Base-by-base conservation (phyloP, 257 asterid genomes). In the Solanum corneliomulleri region DNA sequence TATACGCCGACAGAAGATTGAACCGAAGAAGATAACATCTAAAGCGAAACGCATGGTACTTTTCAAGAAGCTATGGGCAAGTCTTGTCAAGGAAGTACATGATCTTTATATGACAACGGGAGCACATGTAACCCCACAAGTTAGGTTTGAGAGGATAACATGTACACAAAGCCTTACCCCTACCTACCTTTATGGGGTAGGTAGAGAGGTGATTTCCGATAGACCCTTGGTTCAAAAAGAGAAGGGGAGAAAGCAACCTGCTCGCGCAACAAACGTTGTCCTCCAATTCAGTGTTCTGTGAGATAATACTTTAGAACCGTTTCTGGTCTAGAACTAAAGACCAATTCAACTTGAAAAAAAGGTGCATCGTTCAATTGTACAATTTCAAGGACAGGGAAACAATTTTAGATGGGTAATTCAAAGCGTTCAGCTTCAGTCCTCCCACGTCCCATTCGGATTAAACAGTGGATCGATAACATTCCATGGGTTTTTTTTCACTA, bases 361-460 rank as follows among this genome's bases (percentile, higher is more conserved):
- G 76, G 66, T 66, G 77, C 87, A 84, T 87, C 71, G 89, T 90
- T 77, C 82, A 87, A 92, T 88, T 89, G 88, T 91, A 91, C 92
- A 94, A 88, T 90, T 89, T 83, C 66, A 83, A 88, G 86, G 68
- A 85, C 52, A 89, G 60, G 87, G 80, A 41, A 84, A 64, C 41
- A 64, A 84, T 84, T 84, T 29, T 85, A 70, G 58, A 45, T 83
- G 86, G 44, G 64, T 74, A 85, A 70, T 45, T 45, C 3, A 70
- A 44, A 68, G 82, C 83, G 15, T 68, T 72, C 82, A 70, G 77
- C 45, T 42, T 80, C 85, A 5, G 68, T 80, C 27, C 29, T 47
- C 20, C 87, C 70, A 29, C 29, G 70, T 72, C 83, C 77, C 75
- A 47, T 64, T 14, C 58, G n/a, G 68, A 84, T 84, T 45, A 66